Conservation (phyloP, 176 grass and related monocot species). For the Carex kokanica region DNA sequence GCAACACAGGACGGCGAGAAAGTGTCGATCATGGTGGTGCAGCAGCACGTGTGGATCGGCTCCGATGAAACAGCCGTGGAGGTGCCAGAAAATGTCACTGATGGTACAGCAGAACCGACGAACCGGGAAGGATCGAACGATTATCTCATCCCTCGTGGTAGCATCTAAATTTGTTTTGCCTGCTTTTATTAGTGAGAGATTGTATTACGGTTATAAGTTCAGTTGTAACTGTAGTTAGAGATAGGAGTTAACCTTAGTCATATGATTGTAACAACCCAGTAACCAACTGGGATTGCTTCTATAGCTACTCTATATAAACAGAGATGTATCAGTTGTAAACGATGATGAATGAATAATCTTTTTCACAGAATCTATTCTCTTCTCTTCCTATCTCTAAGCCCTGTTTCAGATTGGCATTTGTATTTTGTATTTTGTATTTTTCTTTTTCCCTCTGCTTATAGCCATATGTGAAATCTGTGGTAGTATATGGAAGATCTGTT, state of each 20-base stretch:
- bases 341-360: too few relatives aligned
- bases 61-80: neutral
- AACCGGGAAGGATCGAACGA: neutral
- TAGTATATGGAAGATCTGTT: neutral
- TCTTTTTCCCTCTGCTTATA: neutral
- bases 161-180: neutral
- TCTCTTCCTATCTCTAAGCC: too few relatives aligned
- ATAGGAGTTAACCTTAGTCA: too few relatives aligned
- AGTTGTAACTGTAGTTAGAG: too few relatives aligned
- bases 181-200: too few relatives aligned
- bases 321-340: too few relatives aligned
- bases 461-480: neutral
- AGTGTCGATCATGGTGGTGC: slow-evolving; percentile 5
- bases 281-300: too few relatives aligned
- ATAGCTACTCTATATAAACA: too few relatives aligned
- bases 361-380: too few relatives aligned
- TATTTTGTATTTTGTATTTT: neutral
- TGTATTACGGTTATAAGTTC: too few relatives aligned
- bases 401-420: neutral
- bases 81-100: neutral
- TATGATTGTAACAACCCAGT: too few relatives aligned
- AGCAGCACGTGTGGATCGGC: neutral
- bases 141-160: neutral
- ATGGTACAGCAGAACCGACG: neutral
- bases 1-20: neutral